These are phyloP conservation scores for Suillus brevipes DNA, from an alignment of 768 basidiomycete genomes.

Conservation along the genomic window DNA sequence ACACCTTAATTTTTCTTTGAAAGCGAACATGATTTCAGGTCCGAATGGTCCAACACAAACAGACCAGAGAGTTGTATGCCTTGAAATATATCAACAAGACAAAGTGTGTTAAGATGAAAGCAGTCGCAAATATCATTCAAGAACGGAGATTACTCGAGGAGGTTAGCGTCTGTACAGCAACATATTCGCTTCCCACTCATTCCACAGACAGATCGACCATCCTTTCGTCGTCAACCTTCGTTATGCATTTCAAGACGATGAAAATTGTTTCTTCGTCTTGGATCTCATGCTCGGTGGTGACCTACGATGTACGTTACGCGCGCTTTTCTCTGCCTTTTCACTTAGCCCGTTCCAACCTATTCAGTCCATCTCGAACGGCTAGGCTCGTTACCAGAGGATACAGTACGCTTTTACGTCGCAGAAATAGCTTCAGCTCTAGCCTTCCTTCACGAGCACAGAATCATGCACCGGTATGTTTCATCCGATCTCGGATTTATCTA, in stretches of 20 bases:
- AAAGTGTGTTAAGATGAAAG: slow-evolving; percentile 98
- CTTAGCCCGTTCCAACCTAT: slow-evolving; percentile 1
- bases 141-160: slow-evolving; percentile 94
- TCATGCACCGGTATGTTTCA: slow-evolving; percentile 85
- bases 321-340: not conserved
- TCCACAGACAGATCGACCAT: slow-evolving; percentile 75
- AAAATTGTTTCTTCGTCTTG: slow-evolving; percentile 97
- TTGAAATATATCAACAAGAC: slow-evolving; percentile 99
- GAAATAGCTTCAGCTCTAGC: slow-evolving; percentile 86
- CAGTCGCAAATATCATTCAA: slow-evolving; percentile 95
- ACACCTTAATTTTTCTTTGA: slow-evolving; percentile 1
- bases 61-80: slow-evolving; percentile 94
- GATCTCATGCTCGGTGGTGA: slow-evolving; percentile 98
- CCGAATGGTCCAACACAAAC: slow-evolving; percentile 98
- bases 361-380: slow-evolving; percentile 87
- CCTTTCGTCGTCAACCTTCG: slow-evolving; percentile 93
- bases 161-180: slow-evolving; percentile 42
- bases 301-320: slow-evolving; percentile 72
- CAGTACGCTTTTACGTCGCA: slow-evolving; percentile 86
- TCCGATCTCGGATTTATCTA: not conserved
- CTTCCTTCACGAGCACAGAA: slow-evolving; percentile 89
- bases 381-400: slow-evolving; percentile 71
- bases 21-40: slow-evolving; percentile 57
- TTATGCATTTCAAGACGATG: slow-evolving; percentile 97
- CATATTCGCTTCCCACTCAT: not conserved